A percentile compares a stretch with the other conserved stretches of the same genome.
These are phyloP conservation scores for Schizophyllum amplum DNA, from an alignment of 1,284 basidiomycete genomes.

Conservation along the genomic window DNA sequence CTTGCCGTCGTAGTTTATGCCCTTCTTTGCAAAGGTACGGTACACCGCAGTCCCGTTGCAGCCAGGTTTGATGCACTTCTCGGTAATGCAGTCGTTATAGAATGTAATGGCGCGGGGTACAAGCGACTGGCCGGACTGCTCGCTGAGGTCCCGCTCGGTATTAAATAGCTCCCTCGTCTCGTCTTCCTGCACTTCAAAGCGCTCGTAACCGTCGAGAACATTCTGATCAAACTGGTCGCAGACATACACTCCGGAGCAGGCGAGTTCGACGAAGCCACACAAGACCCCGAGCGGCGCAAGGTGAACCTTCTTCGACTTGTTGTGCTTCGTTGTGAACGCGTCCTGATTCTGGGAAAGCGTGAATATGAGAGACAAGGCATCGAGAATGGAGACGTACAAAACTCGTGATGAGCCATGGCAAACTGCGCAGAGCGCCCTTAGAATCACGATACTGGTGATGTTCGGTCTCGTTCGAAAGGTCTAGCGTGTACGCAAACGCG, in stretches of 20 bases:
- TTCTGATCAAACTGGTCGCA: neutral
- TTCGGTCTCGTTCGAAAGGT: no score
- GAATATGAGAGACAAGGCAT: no score
- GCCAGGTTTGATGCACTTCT: neutral
- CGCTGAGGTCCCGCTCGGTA: conserved; percentile 5
- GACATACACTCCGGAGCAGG: neutral
- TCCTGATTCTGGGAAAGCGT: no score
- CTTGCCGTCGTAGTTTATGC: conserved; percentile 9
- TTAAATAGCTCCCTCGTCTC: conserved; percentile 5
- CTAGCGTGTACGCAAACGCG: no score
- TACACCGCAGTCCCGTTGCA: conserved; percentile 5
- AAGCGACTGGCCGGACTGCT: conserved; percentile 4
- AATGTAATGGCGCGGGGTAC: conserved; percentile 6
- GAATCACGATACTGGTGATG: no score
- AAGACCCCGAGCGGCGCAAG: neutral
- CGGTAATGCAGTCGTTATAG: conserved; percentile 6
- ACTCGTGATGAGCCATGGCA: no score
- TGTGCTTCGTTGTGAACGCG: no score
- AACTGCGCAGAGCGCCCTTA: no score
- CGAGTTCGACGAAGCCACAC: neutral
- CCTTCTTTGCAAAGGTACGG: neutral
- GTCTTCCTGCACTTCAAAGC: conserved; percentile 6
- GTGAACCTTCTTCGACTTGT: no score
- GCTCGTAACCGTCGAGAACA: conserved; percentile 2
- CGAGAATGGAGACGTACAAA: no score